Percentiles rank a stretch among this genome's conserved stretches.
phyloP scores from a whole-genome alignment of 768 basidiomycete species.

The Termitomyces bulborhizus region DNA sequence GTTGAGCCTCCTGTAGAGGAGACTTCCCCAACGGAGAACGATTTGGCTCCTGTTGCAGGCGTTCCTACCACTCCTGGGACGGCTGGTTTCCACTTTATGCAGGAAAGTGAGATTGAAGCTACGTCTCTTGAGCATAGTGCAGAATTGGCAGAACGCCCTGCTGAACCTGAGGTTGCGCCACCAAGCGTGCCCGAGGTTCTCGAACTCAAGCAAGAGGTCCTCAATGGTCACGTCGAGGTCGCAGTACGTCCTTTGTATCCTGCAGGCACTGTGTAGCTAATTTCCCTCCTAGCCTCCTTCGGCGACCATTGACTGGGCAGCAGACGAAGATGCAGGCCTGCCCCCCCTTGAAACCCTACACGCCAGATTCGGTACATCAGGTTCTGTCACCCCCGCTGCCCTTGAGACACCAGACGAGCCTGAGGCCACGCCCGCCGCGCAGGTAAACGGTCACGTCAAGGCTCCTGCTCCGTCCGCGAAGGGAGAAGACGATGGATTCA shows the following conservation, averaged over 20 bases:
- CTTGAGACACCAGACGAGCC: slow-evolving; percentile 18
- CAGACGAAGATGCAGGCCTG: slow-evolving; percentile 71
- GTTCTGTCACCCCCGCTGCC: slow-evolving; percentile 56
- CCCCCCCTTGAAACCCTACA: slow-evolving; percentile 76
- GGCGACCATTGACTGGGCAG: slow-evolving; percentile 73
- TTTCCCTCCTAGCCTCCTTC: slow-evolving; percentile 8
- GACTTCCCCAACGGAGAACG: slow-evolving; percentile 15
- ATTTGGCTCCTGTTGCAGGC: slow-evolving; percentile 27
- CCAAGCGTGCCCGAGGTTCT: slow-evolving; percentile 9
- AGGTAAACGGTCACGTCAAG: slow-evolving; percentile 23
- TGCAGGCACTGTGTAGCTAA: background rate
- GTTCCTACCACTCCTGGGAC: slow-evolving; percentile 35
- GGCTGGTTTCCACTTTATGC: slow-evolving; percentile 73
- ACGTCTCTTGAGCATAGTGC: slow-evolving; percentile 42
- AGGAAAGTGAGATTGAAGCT: slow-evolving; percentile 71
- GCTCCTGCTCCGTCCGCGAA: slow-evolving; percentile 16
- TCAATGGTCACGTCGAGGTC: slow-evolving; percentile 14
- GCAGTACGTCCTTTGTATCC: slow-evolving; percentile 3
- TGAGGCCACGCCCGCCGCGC: slow-evolving; percentile 19
- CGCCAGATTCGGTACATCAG: slow-evolving; percentile 71
- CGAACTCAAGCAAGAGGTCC: slow-evolving; percentile 9
- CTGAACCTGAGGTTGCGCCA: slow-evolving; percentile 17
- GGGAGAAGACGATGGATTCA: slow-evolving; percentile 63
- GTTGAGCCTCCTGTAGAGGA: slow-evolving; percentile 22
- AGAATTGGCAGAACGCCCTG: slow-evolving; percentile 51